A percentile compares a stretch with the other conserved stretches of the same genome.
These are phyloP conservation scores for Mortierella sp. DNA, from an alignment of 371 early-diverging fungal species.

Conservation along the genomic window DNA sequence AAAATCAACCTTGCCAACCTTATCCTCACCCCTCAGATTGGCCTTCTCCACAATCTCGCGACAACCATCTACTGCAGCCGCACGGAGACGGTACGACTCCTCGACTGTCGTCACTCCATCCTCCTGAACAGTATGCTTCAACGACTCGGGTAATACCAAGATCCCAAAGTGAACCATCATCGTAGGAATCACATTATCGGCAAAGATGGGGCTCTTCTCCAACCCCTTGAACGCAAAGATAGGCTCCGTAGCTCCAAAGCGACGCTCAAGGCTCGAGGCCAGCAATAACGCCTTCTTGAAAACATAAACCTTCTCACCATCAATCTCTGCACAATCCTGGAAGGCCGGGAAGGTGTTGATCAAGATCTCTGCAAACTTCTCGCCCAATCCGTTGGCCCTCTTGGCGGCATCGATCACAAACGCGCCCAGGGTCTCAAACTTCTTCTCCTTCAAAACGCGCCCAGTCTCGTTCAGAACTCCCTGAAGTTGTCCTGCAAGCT, in stretches of 20 bases:
- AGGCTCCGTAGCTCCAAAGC: slow-evolving; percentile 59
- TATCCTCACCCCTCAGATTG: slow-evolving; percentile 24
- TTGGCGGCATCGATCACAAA: slow-evolving; percentile 78
- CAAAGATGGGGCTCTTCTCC: slow-evolving; percentile 74
- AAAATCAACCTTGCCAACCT: slow-evolving; percentile 33
- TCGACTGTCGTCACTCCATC: slow-evolving; percentile 66
- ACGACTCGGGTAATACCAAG: slow-evolving; percentile 64
- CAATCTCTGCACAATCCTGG: slow-evolving; percentile 67
- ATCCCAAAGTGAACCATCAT: slow-evolving; percentile 70
- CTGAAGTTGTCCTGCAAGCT: slow-evolving; percentile 75
- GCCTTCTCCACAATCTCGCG: slow-evolving; percentile 68
- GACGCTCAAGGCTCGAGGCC: slow-evolving; percentile 66
- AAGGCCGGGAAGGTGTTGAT: slow-evolving; percentile 77
- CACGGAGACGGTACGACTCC: slow-evolving; percentile 72
- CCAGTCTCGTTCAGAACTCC: slow-evolving; percentile 81
- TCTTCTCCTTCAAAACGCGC: slow-evolving; percentile 63
- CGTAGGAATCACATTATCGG: slow-evolving; percentile 83
- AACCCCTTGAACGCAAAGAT: slow-evolving; percentile 78
- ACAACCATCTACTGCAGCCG: slow-evolving; percentile 78
- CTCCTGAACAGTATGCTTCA: slow-evolving; percentile 65
- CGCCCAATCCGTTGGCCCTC: slow-evolving; percentile 69
- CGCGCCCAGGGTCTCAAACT: slow-evolving; percentile 74
- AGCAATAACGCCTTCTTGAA: slow-evolving; percentile 79
- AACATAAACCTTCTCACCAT: slow-evolving; percentile 61
- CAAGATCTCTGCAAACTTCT: slow-evolving; percentile 59